These are phyloP conservation scores for Ricinus communis DNA, from an alignment of 345 rosid species.

Conservation along the genomic window DNA sequence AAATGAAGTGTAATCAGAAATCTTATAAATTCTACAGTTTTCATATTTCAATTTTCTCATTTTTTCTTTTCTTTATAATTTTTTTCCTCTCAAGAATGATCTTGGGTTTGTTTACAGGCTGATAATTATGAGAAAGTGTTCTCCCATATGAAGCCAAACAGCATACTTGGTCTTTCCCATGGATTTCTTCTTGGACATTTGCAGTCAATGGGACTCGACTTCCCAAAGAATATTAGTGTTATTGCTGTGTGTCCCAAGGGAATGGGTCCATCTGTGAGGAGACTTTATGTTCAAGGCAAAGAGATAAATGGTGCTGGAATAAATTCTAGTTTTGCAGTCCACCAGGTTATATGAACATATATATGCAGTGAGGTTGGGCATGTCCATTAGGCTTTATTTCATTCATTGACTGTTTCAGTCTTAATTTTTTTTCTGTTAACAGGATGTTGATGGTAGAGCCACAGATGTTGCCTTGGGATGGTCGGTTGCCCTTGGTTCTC, in stretches of 20 bases:
- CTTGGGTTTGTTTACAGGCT: conserved; percentile 42
- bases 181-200: conserved; percentile 90
- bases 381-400: neutral
- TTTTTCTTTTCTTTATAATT: neutral
- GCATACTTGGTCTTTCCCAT: conserved; percentile 89
- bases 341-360: conserved; percentile 51
- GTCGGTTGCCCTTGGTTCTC: conserved; percentile 94
- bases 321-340: conserved; percentile 83
- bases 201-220: conserved; percentile 67
- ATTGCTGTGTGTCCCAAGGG: conserved; percentile 87
- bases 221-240: conserved; percentile 78
- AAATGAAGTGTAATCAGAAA: neutral
- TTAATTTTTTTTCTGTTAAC: conserved; percentile 8
- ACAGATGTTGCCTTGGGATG: conserved; percentile 87
- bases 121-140: conserved; percentile 75
- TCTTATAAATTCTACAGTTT: neutral
- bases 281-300: conserved; percentile 89
- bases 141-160: conserved; percentile 88
- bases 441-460: conserved; percentile 93
- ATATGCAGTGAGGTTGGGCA: no score
- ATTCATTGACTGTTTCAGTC: neutral
- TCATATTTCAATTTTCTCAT: neutral
- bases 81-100: neutral
- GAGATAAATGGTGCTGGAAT: conserved; percentile 95
- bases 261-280: conserved; percentile 90